phyloP scores from a whole-genome alignment of 345 rosid genomes.

The Salix brachista region DNA sequence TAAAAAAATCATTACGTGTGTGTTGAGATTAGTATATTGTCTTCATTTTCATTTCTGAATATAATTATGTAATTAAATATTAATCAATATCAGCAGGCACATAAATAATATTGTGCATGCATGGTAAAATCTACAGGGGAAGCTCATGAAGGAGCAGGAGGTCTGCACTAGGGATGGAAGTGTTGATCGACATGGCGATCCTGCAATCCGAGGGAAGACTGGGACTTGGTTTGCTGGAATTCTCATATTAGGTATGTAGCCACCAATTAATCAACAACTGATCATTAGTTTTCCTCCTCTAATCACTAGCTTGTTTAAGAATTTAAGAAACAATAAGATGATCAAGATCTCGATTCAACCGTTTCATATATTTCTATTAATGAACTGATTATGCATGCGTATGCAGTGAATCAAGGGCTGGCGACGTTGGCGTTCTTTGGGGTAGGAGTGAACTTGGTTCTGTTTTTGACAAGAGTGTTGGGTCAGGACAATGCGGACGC shows the following conservation, averaged over 20 bases:
- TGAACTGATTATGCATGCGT: not conserved
- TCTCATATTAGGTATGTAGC: conserved; percentile 17
- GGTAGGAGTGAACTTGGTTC: conserved; percentile 27
- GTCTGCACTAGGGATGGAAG: conserved; percentile 22
- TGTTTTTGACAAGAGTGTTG: conserved; percentile 27
- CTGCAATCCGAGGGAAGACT: conserved; percentile 16
- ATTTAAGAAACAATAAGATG: no score
- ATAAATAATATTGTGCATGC: no score
- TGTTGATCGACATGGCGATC: conserved; percentile 22
- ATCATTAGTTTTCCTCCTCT: no score
- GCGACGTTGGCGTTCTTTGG: conserved; percentile 31
- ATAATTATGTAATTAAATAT: not conserved
- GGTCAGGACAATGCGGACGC: conserved; percentile 23
- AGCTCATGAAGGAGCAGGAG: not conserved
- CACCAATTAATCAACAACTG: no score
- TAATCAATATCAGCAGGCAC: no score
- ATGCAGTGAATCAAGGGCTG: conserved; percentile 27
- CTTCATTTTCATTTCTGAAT: no score
- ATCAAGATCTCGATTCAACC: no score
- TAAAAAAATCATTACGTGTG: no score
- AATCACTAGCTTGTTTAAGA: no score
- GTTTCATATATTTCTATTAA: no score
- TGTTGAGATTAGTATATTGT: no score
- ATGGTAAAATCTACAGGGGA: not conserved
- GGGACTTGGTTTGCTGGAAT: conserved; percentile 25